These are phyloP conservation scores for Cladosporium phlei DNA, from an alignment of 2,329 filamentous ascomycete species.

Conservation along the genomic window DNA sequence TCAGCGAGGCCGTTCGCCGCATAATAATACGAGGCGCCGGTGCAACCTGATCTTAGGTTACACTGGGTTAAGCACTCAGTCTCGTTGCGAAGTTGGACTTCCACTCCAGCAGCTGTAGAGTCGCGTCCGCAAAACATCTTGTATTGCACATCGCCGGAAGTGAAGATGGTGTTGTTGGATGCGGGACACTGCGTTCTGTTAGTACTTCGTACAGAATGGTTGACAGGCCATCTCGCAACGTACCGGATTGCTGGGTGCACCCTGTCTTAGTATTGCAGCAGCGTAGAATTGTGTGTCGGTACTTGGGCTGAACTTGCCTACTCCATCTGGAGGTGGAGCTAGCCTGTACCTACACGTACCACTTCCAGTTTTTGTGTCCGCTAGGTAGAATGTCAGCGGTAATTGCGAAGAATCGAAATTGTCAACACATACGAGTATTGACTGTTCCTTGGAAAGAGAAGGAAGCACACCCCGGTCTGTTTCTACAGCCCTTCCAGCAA, in stretches of 20 bases:
- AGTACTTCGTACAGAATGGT: background rate
- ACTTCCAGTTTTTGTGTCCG: background rate
- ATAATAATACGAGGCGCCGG: background rate
- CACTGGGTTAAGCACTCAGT: too few species aligned
- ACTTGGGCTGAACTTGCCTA: background rate
- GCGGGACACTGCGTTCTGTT: background rate
- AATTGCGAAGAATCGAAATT: background rate
- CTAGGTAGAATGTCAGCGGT: background rate
- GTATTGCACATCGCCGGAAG: background rate
- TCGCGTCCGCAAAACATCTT: background rate
- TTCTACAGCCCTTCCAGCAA: conserved; percentile 21
- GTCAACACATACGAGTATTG: background rate
- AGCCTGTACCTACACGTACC: background rate
- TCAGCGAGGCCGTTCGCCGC: background rate
- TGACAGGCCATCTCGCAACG: background rate
- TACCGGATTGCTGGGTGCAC: background rate
- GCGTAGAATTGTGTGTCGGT: background rate
- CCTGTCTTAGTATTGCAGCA: background rate
- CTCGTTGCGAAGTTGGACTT: too few species aligned
- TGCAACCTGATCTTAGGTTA: background rate
- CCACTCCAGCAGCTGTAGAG: background rate
- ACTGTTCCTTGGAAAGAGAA: background rate
- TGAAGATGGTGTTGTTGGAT: background rate
- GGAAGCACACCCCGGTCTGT: conserved; percentile 15
- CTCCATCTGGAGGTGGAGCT: too few species aligned